phyloP scores from a whole-genome alignment of 2,329 filamentous ascomycete species.

The Diaporthe longicolla region DNA sequence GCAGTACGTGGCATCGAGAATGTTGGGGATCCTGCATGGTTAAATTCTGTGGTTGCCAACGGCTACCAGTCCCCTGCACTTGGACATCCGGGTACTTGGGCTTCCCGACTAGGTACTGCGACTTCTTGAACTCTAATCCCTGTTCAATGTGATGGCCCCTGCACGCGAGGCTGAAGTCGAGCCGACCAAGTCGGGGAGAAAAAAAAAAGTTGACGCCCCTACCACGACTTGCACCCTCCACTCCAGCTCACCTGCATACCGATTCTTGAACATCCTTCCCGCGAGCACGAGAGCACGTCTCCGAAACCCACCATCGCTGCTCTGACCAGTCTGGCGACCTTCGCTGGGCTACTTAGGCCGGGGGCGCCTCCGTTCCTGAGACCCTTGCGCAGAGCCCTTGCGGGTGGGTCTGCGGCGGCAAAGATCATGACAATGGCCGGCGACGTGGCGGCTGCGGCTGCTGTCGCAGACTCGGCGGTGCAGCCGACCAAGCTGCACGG shows the following conservation, averaged over 20 bases:
- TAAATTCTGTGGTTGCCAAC: conserved; percentile 19
- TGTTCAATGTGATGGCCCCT: conserved; percentile 21
- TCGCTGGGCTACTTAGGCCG: conserved; percentile 30
- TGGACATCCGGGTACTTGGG: conserved; percentile 20
- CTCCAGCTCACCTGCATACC: neutral
- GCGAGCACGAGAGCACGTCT: neutral
- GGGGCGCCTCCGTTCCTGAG: conserved; percentile 28
- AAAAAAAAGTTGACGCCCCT: conserved; percentile 8
- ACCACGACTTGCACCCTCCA: neutral
- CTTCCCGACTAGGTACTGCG: neutral
- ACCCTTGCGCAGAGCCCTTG: conserved; percentile 6
- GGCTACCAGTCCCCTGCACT: neutral
- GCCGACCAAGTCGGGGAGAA: neutral
- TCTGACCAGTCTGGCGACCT: conserved; percentile 38
- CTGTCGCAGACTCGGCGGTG: conserved; percentile 35
- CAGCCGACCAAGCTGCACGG: conserved; percentile 77
- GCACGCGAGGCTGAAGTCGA: conserved; percentile 22
- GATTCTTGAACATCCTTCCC: neutral
- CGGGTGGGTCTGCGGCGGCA: conserved; percentile 31
- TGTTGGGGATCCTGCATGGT: neutral
- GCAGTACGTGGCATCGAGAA: neutral
- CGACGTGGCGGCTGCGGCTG: conserved; percentile 23
- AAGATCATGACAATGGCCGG: conserved; percentile 42
- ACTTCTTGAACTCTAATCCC: conserved; percentile 13
- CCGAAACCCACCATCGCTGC: neutral